Evolutionary conservation across 108 stramenopile species (phyloP).

Genomic region (Nitzschia palea): DNA sequence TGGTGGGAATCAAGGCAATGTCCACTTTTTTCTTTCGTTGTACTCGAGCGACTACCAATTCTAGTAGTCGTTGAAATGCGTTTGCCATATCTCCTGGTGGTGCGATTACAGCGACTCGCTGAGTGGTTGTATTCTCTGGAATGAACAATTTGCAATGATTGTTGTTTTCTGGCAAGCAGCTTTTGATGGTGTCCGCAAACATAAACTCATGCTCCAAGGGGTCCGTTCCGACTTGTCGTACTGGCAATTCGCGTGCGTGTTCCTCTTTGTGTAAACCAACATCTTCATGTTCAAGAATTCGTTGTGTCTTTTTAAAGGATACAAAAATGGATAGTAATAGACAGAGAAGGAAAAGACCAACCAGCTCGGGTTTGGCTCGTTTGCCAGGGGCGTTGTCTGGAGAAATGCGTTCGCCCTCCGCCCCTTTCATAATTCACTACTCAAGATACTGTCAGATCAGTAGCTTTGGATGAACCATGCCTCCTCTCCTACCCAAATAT

Average conservation of each 20-base stretch:
- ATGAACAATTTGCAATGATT: slow-evolving; percentile 38
- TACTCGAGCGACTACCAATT: slow-evolving; percentile 18
- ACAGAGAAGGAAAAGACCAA: slow-evolving; percentile 8
- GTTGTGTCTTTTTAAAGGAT: not conserved
- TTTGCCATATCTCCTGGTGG: slow-evolving; percentile 43
- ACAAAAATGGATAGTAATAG: not conserved
- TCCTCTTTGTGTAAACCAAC: not conserved
- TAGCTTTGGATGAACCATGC: no score
- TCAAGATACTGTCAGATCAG: no score
- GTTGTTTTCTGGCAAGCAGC: slow-evolving; percentile 37
- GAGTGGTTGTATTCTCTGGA: slow-evolving; percentile 21
- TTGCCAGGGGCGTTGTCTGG: not conserved
- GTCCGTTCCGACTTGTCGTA: slow-evolving; percentile 3
- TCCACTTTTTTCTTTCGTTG: slow-evolving; percentile 16
- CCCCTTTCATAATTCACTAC: no score
- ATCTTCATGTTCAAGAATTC: not conserved
- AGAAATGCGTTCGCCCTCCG: no score
- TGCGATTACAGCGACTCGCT: slow-evolving; percentile 41
- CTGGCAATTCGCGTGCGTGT: not conserved
- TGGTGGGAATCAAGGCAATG: slow-evolving; percentile 52
- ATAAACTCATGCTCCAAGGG: slow-evolving; percentile 22
- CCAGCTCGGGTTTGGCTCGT: not conserved
- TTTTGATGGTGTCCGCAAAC: slow-evolving; percentile 37
- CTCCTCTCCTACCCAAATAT: no score
- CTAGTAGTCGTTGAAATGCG: slow-evolving; percentile 17